Conservation (phyloP, 2,329 filamentous ascomycete species). For the Kalmusia sp. region DNA sequence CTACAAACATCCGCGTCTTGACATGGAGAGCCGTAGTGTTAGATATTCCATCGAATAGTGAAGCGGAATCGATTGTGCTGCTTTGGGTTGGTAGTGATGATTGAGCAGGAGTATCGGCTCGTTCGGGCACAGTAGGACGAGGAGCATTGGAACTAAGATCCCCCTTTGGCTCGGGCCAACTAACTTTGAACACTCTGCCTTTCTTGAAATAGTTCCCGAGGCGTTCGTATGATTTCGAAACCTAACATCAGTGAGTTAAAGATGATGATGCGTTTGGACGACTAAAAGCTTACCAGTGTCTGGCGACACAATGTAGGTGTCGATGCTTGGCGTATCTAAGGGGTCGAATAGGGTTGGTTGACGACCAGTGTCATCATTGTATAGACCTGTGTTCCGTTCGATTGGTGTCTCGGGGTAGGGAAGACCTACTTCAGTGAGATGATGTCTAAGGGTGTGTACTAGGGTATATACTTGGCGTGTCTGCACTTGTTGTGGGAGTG, state of each 20-base stretch:
- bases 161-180: neutral
- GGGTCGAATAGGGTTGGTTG: neutral
- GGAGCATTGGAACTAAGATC: neutral
- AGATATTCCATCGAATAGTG: neutral
- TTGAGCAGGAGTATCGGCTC: no score
- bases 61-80: neutral
- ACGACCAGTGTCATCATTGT: neutral
- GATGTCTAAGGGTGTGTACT: neutral
- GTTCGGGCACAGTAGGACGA: no score
- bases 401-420: neutral
- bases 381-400: neutral
- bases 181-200: conserved; percentile 1
- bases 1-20: neutral
- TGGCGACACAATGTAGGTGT: neutral
- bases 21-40: neutral
- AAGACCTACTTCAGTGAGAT: neutral
- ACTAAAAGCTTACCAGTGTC: neutral
- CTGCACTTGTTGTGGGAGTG: neutral
- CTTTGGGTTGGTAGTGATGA: no score
- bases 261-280: neutral
- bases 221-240: neutral
- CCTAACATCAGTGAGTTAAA: neutral
- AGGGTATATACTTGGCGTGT: neutral
- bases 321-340: neutral
- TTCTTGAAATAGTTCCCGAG: neutral